Base-by-base conservation (phyloP, 805 yeast species). In the Sungouiozyma intestinalis region DNA sequence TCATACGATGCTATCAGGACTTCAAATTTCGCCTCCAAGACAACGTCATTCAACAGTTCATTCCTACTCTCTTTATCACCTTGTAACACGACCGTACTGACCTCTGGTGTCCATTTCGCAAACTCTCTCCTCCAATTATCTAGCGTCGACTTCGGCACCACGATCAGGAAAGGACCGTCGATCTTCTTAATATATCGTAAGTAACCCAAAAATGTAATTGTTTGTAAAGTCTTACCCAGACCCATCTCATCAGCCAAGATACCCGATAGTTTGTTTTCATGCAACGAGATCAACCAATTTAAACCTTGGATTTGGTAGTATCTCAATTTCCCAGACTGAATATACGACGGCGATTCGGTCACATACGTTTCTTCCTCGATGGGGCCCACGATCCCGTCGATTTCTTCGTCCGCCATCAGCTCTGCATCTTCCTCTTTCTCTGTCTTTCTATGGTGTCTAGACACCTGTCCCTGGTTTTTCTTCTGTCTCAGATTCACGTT, bases 241-340 rank as follows among this genome's bases (percentile, higher is more conserved):
- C 98, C 98, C 98, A 92, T 90, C 61, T 90, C 98, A 64, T 90
- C 98, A 11, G 98, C 98, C 39, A 90, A 66, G 37, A 90, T 92
- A 16, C 98, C 98, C 8, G 94, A 82, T 36, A 90, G 71, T 52
- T 82, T 75, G 62, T 90, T 86, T 51, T 88, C 95, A 59, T 87
- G 85, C 31, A 90, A 64, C 1, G 94, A 78, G 16, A 90, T 81
- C 55, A 90, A 71, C 98, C 98, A 90, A 63, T 92, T 92, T 40
- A 90, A 72, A 40, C 98, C 98, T 57, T 87, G 96, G 24, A 90
- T 69, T 65, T 90, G 98, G 59, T 92, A 90, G 56, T 86, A 95
- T 52, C 98, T 73, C 52, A 92, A 67, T 41, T 59, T 71, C 8
- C 98, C 98, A 18, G 69, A 51, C 33, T 78, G 65, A 35, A 90